Conservation (phyloP, 225 moss, liverwort and hornwort genomes). For the Sphagnum contortum region DNA sequence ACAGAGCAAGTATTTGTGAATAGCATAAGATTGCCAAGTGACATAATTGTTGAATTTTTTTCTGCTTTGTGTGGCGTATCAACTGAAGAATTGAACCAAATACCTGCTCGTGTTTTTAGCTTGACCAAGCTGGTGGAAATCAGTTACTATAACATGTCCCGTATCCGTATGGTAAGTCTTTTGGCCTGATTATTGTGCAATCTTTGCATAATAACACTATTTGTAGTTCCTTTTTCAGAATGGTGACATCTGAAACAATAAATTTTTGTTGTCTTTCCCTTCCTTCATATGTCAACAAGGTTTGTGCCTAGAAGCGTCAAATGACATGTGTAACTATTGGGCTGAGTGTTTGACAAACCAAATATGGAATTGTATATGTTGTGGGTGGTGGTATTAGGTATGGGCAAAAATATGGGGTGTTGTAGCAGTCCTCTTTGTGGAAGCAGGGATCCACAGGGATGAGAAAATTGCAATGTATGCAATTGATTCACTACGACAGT, state of each 20-base stretch:
- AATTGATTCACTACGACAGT: slow-evolving; percentile 86
- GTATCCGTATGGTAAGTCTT: slow-evolving; percentile 78
- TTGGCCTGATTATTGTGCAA: background rate
- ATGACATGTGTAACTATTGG: no score
- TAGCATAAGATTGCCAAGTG: slow-evolving; percentile 75
- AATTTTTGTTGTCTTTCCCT: no score
- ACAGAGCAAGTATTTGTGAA: slow-evolving; percentile 87
- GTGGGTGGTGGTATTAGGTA: slow-evolving; percentile 28
- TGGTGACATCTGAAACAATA: no score
- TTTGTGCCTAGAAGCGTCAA: no score
- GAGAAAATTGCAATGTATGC: slow-evolving; percentile 98
- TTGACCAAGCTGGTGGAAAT: slow-evolving; percentile 93
- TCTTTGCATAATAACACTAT: no score
- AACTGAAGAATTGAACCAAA: slow-evolving; percentile 71
- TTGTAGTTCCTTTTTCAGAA: no score
- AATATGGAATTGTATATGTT: no score
- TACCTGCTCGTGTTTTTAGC: slow-evolving; percentile 89
- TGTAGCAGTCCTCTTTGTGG: slow-evolving; percentile 79
- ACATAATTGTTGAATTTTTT: slow-evolving; percentile 90
- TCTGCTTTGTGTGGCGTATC: slow-evolving; percentile 81
- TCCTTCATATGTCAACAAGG: no score
- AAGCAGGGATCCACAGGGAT: slow-evolving; percentile 79
- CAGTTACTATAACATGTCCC: slow-evolving; percentile 90
- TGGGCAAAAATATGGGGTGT: slow-evolving; percentile 95
- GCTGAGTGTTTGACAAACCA: no score